phyloP scores from a whole-genome alignment of 164 flowering plant species.

The Vitis rupestris region DNA sequence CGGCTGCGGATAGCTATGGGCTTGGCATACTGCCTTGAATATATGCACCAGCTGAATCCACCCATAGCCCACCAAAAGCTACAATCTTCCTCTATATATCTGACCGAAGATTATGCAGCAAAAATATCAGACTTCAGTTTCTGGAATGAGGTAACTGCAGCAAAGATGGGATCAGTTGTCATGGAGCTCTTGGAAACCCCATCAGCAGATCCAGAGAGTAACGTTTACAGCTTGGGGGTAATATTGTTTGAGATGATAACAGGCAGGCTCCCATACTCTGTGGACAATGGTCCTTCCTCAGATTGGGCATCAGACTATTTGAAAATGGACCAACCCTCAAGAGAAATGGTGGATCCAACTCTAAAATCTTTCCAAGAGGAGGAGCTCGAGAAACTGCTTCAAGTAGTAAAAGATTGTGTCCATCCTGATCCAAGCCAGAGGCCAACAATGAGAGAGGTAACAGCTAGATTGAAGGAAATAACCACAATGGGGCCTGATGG shows the following conservation, averaged over 20 bases:
- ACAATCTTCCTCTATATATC: conserved; percentile 52
- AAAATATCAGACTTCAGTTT: conserved; percentile 64
- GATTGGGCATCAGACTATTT: conserved; percentile 43
- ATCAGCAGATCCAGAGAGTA: conserved; percentile 35
- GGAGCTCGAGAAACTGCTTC: conserved; percentile 36
- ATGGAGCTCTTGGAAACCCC: conserved; percentile 25
- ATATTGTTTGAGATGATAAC: conserved; percentile 62
- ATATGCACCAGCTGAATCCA: conserved; percentile 69
- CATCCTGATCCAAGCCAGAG: conserved; percentile 50
- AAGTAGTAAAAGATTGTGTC: conserved; percentile 46
- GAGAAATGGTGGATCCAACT: conserved; percentile 61
- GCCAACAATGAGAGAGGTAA: conserved; percentile 57
- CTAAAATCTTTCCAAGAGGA: conserved; percentile 39
- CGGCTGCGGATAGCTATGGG: conserved; percentile 77
- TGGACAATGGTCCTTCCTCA: conserved; percentile 23
- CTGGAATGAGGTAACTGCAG: conserved; percentile 36
- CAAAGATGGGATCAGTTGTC: conserved; percentile 33
- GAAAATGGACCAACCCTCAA: conserved; percentile 21
- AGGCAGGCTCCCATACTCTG: conserved; percentile 46
- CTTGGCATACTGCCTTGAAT: conserved; percentile 71
- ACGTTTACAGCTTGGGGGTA: conserved; percentile 60
- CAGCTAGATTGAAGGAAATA: conserved; percentile 51
- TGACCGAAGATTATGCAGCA: conserved; percentile 84
- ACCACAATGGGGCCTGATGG: conserved; percentile 62
- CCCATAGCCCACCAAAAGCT: conserved; percentile 50